Conservation (phyloP, 2,329 filamentous ascomycete species). For the Mariannaea sp. region DNA sequence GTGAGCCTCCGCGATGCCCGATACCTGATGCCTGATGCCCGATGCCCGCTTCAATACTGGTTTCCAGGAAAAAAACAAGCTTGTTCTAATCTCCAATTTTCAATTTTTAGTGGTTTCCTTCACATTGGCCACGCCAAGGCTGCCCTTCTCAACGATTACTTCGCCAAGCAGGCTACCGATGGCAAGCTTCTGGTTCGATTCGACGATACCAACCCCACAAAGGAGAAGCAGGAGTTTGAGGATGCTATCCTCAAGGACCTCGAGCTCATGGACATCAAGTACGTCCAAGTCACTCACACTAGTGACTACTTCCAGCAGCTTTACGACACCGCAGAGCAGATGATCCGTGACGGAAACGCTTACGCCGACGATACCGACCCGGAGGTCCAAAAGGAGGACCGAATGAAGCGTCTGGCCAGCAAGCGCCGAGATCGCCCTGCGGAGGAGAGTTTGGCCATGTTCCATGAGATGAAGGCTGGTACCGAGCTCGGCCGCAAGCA, state of each 20-base stretch:
- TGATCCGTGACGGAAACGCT: constrained; percentile 85
- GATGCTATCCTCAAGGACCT: constrained; percentile 93
- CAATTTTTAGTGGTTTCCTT: constrained; percentile 68
- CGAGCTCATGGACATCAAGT: constrained; percentile 86
- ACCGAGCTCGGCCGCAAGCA: constrained; percentile 78
- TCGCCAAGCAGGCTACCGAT: constrained; percentile 90
- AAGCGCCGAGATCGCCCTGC: constrained; percentile 76
- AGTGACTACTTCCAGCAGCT: constrained; percentile 95
- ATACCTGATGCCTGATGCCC: constrained; percentile 19
- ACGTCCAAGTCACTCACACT: constrained; percentile 85
- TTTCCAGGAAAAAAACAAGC: no score
- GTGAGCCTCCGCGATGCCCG: constrained; percentile 52
- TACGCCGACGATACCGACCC: constrained; percentile 95
- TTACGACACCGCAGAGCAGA: constrained; percentile 80
- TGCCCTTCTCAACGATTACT: constrained; percentile 93
- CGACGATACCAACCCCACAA: constrained; percentile 96
- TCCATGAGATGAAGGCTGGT: constrained; percentile 92
- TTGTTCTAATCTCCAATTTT: no score
- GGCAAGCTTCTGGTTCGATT: constrained; percentile 91
- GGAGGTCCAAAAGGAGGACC: constrained; percentile 83
- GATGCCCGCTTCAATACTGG: no score
- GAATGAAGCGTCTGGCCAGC: constrained; percentile 83
- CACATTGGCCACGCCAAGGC: constrained; percentile 97
- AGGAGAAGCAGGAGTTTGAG: constrained; percentile 96
- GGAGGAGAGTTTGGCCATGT: constrained; percentile 84